Percentiles rank a stretch among this genome's conserved stretches.
Conservation (phyloP, 1,284 basidiomycete species). For the Puccinia horiana region DNA sequence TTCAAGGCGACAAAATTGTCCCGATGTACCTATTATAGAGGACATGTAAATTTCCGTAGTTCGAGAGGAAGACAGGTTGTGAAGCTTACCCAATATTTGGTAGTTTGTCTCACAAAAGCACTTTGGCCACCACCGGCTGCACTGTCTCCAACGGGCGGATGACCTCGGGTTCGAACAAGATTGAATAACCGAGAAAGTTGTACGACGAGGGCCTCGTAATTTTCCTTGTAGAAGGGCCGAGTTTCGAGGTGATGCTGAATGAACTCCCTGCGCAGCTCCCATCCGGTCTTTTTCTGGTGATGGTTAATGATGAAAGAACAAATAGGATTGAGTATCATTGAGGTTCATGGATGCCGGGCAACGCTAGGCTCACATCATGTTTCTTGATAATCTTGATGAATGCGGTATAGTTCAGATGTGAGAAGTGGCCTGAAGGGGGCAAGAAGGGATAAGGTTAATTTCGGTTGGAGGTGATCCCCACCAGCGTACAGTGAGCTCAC, state of each 20-base stretch:
- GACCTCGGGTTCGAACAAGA: conserved; percentile 89
- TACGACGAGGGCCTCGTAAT: conserved; percentile 81
- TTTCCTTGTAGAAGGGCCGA: conserved; percentile 87
- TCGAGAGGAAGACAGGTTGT: not conserved
- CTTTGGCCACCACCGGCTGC: conserved; percentile 92
- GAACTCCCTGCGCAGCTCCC: conserved; percentile 65
- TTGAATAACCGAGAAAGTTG: conserved; percentile 95
- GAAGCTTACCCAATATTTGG: conserved; percentile 88
- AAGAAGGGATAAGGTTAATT: not conserved
- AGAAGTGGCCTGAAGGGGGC: conserved; percentile 53
- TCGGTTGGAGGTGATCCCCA: conserved; percentile 54
- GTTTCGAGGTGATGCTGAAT: conserved; percentile 90
- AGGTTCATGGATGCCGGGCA: conserved; percentile 27
- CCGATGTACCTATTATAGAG: conserved; percentile 70
- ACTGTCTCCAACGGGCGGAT: conserved; percentile 89
- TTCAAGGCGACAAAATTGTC: conserved; percentile 96
- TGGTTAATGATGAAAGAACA: not conserved
- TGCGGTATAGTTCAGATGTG: conserved; percentile 69
- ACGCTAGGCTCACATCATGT: conserved; percentile 68
- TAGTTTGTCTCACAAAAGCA: conserved; percentile 95
- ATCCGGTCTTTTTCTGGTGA: conserved; percentile 65
- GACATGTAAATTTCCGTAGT: conserved; percentile 1
- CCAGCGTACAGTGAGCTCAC: conserved; percentile 68
- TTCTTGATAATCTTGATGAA: conserved; percentile 99
- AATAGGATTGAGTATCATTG: not conserved